These are phyloP conservation scores for Termitomyces sp. DNA, from an alignment of 768 basidiomycete species.

Conservation along the genomic window DNA sequence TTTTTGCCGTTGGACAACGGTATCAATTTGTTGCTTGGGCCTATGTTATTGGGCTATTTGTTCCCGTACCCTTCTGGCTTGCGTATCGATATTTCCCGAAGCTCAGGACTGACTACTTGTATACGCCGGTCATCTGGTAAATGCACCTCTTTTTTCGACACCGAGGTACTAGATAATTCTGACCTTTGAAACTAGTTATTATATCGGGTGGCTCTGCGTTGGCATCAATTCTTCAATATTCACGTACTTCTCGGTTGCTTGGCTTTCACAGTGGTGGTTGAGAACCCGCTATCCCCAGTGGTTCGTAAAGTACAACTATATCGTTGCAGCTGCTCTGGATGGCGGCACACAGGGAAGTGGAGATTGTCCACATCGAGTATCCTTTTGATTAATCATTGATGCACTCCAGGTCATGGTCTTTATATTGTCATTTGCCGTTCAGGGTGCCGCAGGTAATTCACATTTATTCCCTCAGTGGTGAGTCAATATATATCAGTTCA, in stretches of 20 bases:
- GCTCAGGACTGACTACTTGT: constrained; percentile 41
- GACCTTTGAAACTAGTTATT: constrained; percentile 28
- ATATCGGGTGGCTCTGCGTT: constrained; percentile 46
- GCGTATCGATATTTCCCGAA: constrained; percentile 41
- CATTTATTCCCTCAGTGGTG: constrained; percentile 51
- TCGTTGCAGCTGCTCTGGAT: constrained; percentile 36
- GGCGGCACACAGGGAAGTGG: constrained; percentile 31
- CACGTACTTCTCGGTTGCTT: constrained; percentile 39
- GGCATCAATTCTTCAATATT: constrained; percentile 47
- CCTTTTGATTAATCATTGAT: constrained; percentile 16
- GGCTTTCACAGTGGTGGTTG: constrained; percentile 46
- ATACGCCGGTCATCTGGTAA: constrained; percentile 44
- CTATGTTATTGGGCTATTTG: constrained; percentile 44
- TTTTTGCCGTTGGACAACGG: constrained; percentile 39
- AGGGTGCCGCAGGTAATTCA: constrained; percentile 46
- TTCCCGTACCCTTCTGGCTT: constrained; percentile 55
- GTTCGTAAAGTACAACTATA: constrained; percentile 44
- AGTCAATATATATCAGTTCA: neutral
- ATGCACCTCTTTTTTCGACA: constrained; percentile 4
- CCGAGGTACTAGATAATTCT: neutral
- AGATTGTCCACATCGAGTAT: neutral
- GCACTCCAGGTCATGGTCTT: constrained; percentile 50
- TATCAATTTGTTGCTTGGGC: constrained; percentile 51
- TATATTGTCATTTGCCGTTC: constrained; percentile 47
- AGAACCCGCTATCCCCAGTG: constrained; percentile 42